Percentiles rank a stretch among this genome's conserved stretches.
These are phyloP conservation scores for Pseudozyma pruni DNA, from an alignment of 1,284 basidiomycete species.

Conservation along the genomic window DNA sequence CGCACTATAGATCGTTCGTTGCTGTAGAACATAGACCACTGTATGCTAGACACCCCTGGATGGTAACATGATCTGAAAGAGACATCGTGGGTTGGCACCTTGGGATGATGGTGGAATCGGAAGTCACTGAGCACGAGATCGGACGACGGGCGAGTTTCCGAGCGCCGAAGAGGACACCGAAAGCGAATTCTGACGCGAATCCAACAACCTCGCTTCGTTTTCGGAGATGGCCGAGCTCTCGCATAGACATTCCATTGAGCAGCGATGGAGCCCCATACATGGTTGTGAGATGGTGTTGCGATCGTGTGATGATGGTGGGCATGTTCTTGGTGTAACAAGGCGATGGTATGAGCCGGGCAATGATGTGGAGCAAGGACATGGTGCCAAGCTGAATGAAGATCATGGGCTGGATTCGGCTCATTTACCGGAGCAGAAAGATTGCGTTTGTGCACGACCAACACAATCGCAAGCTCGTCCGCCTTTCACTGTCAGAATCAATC, in stretches of 20 bases:
- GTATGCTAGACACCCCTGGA: background rate
- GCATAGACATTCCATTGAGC: too few relatives aligned
- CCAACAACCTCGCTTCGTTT: background rate
- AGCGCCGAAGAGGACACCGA: constrained; percentile 13
- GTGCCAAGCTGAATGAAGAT: too few relatives aligned
- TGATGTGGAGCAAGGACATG: too few relatives aligned
- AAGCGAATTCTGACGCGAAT: background rate
- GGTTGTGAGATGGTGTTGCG: background rate
- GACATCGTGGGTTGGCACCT: too few relatives aligned
- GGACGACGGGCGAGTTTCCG: constrained; percentile 30
- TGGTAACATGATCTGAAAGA: too few relatives aligned
- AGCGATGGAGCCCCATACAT: background rate
- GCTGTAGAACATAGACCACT: background rate
- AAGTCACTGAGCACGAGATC: background rate
- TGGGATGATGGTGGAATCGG: background rate
- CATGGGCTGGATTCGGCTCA: constrained; percentile 3
- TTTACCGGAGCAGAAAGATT: constrained; percentile 2
- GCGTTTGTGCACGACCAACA: background rate
- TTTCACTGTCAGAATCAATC: too few relatives aligned
- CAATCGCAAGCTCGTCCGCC: too few relatives aligned
- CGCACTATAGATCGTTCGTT: constrained; percentile 7
- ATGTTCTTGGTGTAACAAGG: too few relatives aligned
- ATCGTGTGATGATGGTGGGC: too few relatives aligned
- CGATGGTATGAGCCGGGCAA: too few relatives aligned
- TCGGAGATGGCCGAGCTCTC: constrained; percentile 38